Conservation (phyloP, 495 filamentous ascomycete genomes). For the Tuber brumale region DNA sequence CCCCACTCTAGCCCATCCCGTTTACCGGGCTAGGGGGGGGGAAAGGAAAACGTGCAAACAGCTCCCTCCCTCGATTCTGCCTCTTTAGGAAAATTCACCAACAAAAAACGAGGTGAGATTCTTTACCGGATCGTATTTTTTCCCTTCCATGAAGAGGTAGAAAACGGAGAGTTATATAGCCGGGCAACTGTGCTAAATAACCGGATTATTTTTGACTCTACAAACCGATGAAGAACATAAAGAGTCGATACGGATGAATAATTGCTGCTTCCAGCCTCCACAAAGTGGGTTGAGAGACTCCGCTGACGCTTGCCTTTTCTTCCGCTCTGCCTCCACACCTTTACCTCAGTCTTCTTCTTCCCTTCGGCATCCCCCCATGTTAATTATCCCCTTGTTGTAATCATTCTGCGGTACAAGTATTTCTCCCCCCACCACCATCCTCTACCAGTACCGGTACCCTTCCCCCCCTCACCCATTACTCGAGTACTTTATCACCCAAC, state of each 20-base stretch:
- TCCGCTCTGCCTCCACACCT: conserved; percentile 23
- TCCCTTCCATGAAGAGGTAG: conserved; percentile 12
- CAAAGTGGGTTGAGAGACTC: conserved; percentile 21
- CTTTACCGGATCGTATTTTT: conserved; percentile 5
- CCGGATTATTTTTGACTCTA: conserved; percentile 35
- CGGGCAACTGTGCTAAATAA: conserved; percentile 28
- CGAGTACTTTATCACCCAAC: neutral
- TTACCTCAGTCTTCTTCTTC: conserved; percentile 29
- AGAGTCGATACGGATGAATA: conserved; percentile 33
- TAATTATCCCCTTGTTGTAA: neutral
- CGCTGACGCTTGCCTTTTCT: conserved; percentile 31
- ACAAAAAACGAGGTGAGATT: neutral
- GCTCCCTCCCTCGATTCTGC: neutral
- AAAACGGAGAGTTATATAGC: conserved; percentile 19
- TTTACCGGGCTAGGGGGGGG: too few species aligned
- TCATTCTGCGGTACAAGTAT: neutral
- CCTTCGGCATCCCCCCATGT: neutral
- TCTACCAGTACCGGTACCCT: too few species aligned
- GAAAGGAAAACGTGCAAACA: neutral
- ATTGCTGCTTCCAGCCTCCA: conserved; percentile 33
- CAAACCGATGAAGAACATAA: conserved; percentile 31
- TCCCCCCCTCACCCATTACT: neutral
- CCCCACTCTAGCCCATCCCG: too few species aligned
- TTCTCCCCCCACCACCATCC: too few species aligned
- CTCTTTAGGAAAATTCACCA: neutral